Percentiles rank a stretch among this genome's conserved stretches.
These are phyloP conservation scores for Suillus discolor DNA, from an alignment of 768 basidiomycete genomes.

Conservation along the genomic window DNA sequence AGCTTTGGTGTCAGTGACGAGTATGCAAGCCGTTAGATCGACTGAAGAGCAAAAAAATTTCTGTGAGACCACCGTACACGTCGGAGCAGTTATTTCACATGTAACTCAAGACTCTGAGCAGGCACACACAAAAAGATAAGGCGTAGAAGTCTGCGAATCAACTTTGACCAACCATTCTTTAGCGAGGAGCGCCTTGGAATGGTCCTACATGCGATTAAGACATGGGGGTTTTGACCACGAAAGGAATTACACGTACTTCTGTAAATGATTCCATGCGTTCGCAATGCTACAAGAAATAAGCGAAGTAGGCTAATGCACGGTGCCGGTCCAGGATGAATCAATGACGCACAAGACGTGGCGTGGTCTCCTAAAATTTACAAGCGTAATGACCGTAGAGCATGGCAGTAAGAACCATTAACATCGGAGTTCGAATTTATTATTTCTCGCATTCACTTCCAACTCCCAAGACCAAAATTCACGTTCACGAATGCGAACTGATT, in stretches of 20 bases:
- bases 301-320: background rate
- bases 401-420: background rate
- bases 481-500: constrained; percentile 2
- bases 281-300: background rate
- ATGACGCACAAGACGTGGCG: background rate
- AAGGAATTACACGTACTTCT: constrained; percentile 34
- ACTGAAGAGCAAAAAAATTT: constrained; percentile 62
- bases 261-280: constrained; percentile 49
- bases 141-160: constrained; percentile 58
- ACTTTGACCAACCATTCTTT: constrained; percentile 79
- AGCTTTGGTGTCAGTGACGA: constrained; percentile 74
- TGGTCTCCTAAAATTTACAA: background rate
- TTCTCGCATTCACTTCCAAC: background rate
- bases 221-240: constrained; percentile 3
- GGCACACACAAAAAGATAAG: constrained; percentile 73
- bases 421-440: constrained; percentile 18
- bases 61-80: constrained; percentile 35
- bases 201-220: constrained; percentile 43
- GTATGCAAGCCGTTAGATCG: constrained; percentile 58
- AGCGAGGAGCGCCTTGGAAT: constrained; percentile 53
- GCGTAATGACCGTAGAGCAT: constrained; percentile 1
- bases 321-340: too few species aligned
- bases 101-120: constrained; percentile 2
- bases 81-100: constrained; percentile 4
- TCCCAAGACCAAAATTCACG: constrained; percentile 5